phyloP scores from a whole-genome alignment of 345 rosid genomes.

The Rhizophora apiculata region DNA sequence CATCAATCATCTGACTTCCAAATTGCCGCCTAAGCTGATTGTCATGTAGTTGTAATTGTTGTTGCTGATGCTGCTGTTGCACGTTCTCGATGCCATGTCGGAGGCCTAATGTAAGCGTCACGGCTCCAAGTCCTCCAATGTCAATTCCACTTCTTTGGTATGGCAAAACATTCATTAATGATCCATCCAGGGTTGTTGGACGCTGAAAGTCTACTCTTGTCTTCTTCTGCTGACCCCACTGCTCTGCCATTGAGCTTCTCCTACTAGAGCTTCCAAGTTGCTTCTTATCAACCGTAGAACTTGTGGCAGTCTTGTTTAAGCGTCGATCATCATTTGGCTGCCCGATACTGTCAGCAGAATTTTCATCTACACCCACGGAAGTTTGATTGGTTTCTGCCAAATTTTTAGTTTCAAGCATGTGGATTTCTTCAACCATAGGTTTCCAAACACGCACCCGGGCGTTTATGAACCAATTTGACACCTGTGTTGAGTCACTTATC shows the following conservation, averaged over 20 bases:
- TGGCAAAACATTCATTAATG: conserved; percentile 39
- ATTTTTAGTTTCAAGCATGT: conserved; percentile 50
- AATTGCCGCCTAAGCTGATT: conserved; percentile 37
- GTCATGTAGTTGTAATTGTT: conserved; percentile 31
- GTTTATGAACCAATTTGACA: conserved; percentile 67
- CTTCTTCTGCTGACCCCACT: conserved; percentile 43
- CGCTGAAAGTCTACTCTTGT: conserved; percentile 35
- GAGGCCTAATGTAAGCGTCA: conserved; percentile 57
- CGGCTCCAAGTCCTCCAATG: conserved; percentile 33
- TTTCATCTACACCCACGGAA: conserved; percentile 16
- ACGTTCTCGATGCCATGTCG: conserved; percentile 47
- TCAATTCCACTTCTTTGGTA: conserved; percentile 36
- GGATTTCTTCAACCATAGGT: conserved; percentile 67
- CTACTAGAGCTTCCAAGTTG: conserved; percentile 23
- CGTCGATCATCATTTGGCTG: conserved; percentile 21
- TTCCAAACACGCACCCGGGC: conserved; percentile 65
- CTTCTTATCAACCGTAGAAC: conserved; percentile 12
- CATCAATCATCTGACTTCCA: conserved; percentile 52
- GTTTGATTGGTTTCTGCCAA: conserved; percentile 24
- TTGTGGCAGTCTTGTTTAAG: conserved; percentile 20
- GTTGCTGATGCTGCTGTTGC: conserved; percentile 31
- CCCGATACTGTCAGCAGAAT: conserved; percentile 22
- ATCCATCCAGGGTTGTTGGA: conserved; percentile 32
- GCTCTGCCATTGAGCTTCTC: conserved; percentile 13
- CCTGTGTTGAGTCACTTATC: conserved; percentile 29